Percentiles rank a stretch among this genome's conserved stretches.
These are phyloP conservation scores for Vicia sativa DNA, from an alignment of 306 rosid species.

Conservation along the genomic window DNA sequence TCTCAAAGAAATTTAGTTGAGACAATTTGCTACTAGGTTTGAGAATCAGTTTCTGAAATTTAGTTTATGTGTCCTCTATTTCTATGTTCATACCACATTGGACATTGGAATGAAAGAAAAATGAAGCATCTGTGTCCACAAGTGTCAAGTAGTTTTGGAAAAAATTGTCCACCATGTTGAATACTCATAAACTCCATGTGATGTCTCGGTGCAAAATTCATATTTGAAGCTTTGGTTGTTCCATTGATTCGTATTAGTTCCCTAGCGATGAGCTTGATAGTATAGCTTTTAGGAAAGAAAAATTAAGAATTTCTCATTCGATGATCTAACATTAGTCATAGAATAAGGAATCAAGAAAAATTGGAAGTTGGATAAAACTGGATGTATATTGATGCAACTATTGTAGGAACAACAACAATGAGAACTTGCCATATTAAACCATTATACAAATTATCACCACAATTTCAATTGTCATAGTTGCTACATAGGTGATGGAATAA, in stretches of 20 bases:
- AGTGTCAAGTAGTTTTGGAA: slow-evolving; percentile 56
- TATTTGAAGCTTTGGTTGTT: slow-evolving; percentile 83
- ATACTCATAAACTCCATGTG: slow-evolving; percentile 82
- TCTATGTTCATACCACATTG: too few relatives aligned
- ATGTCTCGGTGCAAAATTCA: slow-evolving; percentile 80
- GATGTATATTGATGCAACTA: slow-evolving; percentile 53
- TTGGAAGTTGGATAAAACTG: slow-evolving; percentile 47
- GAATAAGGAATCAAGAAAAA: slow-evolving; percentile 2
- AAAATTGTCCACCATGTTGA: slow-evolving; percentile 57
- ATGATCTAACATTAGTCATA: background rate
- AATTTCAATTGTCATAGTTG: slow-evolving; percentile 42
- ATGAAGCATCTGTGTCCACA: too few relatives aligned
- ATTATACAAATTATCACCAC: too few relatives aligned
- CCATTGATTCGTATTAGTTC: too few relatives aligned
- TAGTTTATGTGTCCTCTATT: too few relatives aligned
- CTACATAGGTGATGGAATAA: slow-evolving; percentile 48
- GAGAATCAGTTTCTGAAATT: too few relatives aligned
- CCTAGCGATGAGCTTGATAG: slow-evolving; percentile 73
- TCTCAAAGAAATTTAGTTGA: too few relatives aligned
- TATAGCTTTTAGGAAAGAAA: slow-evolving; percentile 47
- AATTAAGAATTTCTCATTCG: background rate
- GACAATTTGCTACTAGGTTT: too few relatives aligned
- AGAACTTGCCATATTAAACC: slow-evolving; percentile 87
- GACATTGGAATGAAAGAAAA: too few relatives aligned
- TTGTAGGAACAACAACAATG: slow-evolving; percentile 58